Evolutionary conservation across 2,329 filamentous ascomycete species (phyloP), one percentile per base, ranked within the genome.

Genomic region (Claviceps sp.): DNA sequence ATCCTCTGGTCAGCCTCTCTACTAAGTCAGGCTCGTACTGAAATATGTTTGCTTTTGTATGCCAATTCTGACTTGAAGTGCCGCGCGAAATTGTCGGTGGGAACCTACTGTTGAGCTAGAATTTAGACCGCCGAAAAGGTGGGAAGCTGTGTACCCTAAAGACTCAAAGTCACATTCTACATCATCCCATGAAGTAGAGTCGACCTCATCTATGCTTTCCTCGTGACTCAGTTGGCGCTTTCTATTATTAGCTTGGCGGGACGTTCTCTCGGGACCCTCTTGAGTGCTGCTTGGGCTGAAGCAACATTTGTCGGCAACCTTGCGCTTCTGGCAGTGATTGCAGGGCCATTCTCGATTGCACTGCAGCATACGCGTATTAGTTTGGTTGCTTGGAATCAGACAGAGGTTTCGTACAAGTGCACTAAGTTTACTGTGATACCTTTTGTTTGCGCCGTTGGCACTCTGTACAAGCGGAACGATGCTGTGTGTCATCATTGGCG

Each of bases 381-480:
- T 46, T 34, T 8, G 7, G 7, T 34, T 30, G 41, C 37, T 26
- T 39, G 19, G 16, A 42, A 19, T 7, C 47, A 48, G 16, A 44
- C 13, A 17, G 40, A 16, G 38, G 14, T 11, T 41, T 16, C 47
- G 8, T 39, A 38, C 6, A 3, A 38, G n/a, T 26, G 14, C 13
- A 47, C 4, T 24, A 41, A 0, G 22, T 19, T 24, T 22, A 24
- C 8, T 11, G 4, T 22, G 37, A 53, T 59, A 67, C 67, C 61
- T 65, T 70, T 60, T 70, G 67, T 59, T 70, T 70, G 48, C 67
- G 65, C 16, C 67, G 63, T 40, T 63, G 59, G 52, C 67, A 74
- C 58, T 74, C 72, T 3, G 70, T 69, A 55, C 72, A 74, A 47
- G 72, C 70, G 17, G 64, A 56, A 43, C 65, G 63, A 47, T 52